phyloP scores from a whole-genome alignment of 139 green algal species.

The Pleodorina starrii region DNA sequence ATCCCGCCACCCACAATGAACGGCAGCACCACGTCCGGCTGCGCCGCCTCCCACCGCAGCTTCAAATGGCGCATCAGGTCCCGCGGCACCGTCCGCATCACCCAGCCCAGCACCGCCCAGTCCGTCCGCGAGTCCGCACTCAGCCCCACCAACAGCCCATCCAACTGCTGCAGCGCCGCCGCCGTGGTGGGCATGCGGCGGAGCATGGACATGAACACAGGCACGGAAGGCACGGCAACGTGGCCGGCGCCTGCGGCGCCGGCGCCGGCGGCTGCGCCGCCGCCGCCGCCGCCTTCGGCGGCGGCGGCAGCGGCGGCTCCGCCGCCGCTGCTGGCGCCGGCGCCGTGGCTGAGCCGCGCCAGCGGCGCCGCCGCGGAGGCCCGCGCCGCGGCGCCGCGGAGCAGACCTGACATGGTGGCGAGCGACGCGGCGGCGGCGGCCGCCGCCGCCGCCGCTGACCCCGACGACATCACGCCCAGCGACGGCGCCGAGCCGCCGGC shows the following conservation, averaged over 20 bases:
- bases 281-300: background rate
- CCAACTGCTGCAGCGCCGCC: constrained; percentile 25
- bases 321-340: background rate
- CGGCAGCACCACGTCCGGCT: constrained; percentile 42
- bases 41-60: constrained; percentile 13
- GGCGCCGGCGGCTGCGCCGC: background rate
- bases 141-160: constrained; percentile 32
- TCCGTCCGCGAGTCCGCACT: background rate
- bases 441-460: background rate
- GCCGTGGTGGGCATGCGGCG: constrained; percentile 2
- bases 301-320: background rate
- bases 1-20: constrained; percentile 13
- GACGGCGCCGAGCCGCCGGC: no score
- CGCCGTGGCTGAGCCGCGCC: background rate
- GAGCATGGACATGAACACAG: background rate
- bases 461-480: no score
- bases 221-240: background rate
- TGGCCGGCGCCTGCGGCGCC: background rate
- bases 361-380: constrained; percentile 6
- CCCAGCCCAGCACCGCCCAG: constrained; percentile 42
- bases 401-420: background rate
- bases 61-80: constrained; percentile 45
- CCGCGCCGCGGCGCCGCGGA: background rate
- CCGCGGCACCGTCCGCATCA: constrained; percentile 27
- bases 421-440: background rate